phyloP scores from a whole-genome alignment of 345 rosid genomes.

The Cochlearia excelsa region DNA sequence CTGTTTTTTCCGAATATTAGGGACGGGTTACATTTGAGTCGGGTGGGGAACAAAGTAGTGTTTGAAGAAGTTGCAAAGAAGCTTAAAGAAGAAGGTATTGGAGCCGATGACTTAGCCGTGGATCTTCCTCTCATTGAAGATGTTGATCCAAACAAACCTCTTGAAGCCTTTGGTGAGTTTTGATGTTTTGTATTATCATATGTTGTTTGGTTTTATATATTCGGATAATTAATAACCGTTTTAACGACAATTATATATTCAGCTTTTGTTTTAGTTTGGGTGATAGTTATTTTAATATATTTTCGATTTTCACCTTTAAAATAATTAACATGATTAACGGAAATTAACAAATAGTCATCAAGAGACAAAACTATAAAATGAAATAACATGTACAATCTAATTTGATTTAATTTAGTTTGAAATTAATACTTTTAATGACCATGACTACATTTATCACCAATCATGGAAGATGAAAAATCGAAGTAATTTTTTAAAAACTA shows the following conservation, averaged over 20 bases:
- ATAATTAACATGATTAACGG: too few species aligned
- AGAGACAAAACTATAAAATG: too few species aligned
- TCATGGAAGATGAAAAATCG: background rate
- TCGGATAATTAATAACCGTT: too few species aligned
- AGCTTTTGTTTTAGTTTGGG: too few species aligned
- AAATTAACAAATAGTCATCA: too few species aligned
- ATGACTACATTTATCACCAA: background rate
- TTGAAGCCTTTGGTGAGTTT: conserved; percentile 46
- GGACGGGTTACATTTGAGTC: conserved; percentile 74
- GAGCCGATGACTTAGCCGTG: conserved; percentile 48
- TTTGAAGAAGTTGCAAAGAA: conserved; percentile 64
- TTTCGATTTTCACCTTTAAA: too few species aligned
- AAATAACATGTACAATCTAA: too few species aligned
- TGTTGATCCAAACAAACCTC: conserved; percentile 62
- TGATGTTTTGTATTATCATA: conserved; percentile 22
- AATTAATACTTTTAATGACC: too few species aligned
- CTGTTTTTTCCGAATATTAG: conserved; percentile 35
- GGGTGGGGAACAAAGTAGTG: conserved; percentile 58
- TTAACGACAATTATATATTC: too few species aligned
- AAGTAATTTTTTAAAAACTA: too few species aligned
- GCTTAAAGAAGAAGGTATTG: conserved; percentile 51
- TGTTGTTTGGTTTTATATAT: conserved; percentile 4
- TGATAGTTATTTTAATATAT: too few species aligned
- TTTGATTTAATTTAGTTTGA: too few species aligned
- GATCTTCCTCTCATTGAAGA: conserved; percentile 61